Percentiles rank a stretch among this genome's conserved stretches.
Conservation (phyloP, 1,284 basidiomycete species). For the Ganoderma sinense region DNA sequence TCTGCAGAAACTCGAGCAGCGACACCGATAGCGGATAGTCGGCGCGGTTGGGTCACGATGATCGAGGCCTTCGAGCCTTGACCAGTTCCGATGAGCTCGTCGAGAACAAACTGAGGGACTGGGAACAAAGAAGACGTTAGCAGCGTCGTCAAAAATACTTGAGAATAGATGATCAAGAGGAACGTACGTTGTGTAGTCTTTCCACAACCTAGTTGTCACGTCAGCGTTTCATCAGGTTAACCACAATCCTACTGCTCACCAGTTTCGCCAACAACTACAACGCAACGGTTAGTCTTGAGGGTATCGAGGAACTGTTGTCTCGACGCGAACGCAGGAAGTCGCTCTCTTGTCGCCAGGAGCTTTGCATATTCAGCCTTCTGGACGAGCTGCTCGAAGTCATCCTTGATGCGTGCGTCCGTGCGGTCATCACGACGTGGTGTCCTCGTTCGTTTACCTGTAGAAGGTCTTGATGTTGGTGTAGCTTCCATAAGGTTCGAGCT, state of each 20-base stretch:
- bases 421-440: conserved; percentile 48
- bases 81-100: conserved; percentile 75
- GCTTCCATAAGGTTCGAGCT: neutral
- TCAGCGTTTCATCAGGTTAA: neutral
- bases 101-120: conserved; percentile 91
- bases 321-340: conserved; percentile 81
- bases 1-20: conserved; percentile 90
- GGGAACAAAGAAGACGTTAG: conserved; percentile 20
- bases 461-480: neutral
- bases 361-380: conserved; percentile 59
- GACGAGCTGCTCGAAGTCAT: conserved; percentile 58
- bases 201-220: conserved; percentile 71
- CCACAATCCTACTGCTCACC: conserved; percentile 44
- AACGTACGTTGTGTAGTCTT: conserved; percentile 84
- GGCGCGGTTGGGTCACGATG: conserved; percentile 90
- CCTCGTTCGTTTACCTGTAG: conserved; percentile 27
- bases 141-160: neutral
- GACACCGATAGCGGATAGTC: conserved; percentile 91
- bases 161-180: neutral
- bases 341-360: conserved; percentile 65
- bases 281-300: conserved; percentile 70
- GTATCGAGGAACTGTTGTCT: conserved; percentile 69
- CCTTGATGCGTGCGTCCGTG: conserved; percentile 60
- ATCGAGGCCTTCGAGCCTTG: conserved; percentile 80
- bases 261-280: conserved; percentile 88